phyloP scores from a whole-genome alignment of 176 grass and related monocot genomes.

The Oryza australiensis region DNA sequence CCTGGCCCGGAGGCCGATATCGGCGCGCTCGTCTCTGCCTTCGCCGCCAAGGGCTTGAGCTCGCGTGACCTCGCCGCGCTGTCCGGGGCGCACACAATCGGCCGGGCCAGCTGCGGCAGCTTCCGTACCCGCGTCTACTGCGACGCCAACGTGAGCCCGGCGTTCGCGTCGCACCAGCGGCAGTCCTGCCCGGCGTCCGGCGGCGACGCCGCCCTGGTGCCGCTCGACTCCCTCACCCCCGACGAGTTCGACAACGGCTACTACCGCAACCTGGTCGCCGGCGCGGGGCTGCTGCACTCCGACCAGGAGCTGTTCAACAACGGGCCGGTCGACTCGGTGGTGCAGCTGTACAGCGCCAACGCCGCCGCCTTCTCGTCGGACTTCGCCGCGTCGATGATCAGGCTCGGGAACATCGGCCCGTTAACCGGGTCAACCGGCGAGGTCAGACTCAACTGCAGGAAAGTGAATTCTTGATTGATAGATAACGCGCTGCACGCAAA shows the following conservation, averaged over 20 bases:
- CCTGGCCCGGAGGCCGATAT: slow-evolving; percentile 48
- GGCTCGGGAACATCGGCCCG: slow-evolving; percentile 56
- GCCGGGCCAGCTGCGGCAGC: slow-evolving; percentile 41
- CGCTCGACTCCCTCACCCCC: slow-evolving; percentile 61
- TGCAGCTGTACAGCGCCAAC: slow-evolving; percentile 58
- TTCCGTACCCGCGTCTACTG: slow-evolving; percentile 61
- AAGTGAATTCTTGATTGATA: slow-evolving; percentile 44
- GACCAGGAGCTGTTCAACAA: slow-evolving; percentile 90
- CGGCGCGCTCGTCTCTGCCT: slow-evolving; percentile 31
- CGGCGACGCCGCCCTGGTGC: slow-evolving; percentile 39
- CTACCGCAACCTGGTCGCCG: slow-evolving; percentile 57
- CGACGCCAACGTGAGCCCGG: slow-evolving; percentile 51
- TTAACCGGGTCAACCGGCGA: slow-evolving; percentile 58
- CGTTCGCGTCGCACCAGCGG: slow-evolving; percentile 29
- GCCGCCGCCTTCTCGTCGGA: slow-evolving; percentile 46
- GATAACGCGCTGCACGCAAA: not conserved
- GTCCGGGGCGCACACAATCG: slow-evolving; percentile 71
- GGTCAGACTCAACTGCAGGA: slow-evolving; percentile 78
- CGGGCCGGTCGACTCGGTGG: slow-evolving; percentile 49
- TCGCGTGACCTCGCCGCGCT: slow-evolving; percentile 58
- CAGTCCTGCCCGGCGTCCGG: slow-evolving; percentile 39
- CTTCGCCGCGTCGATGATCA: slow-evolving; percentile 66
- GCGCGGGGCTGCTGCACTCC: slow-evolving; percentile 68
- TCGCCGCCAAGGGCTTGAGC: slow-evolving; percentile 62
- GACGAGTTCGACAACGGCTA: slow-evolving; percentile 67